Percentiles rank a stretch among this genome's conserved stretches.
Conservation (phyloP, 768 basidiomycete genomes). For the Cantharellus anzutake region DNA sequence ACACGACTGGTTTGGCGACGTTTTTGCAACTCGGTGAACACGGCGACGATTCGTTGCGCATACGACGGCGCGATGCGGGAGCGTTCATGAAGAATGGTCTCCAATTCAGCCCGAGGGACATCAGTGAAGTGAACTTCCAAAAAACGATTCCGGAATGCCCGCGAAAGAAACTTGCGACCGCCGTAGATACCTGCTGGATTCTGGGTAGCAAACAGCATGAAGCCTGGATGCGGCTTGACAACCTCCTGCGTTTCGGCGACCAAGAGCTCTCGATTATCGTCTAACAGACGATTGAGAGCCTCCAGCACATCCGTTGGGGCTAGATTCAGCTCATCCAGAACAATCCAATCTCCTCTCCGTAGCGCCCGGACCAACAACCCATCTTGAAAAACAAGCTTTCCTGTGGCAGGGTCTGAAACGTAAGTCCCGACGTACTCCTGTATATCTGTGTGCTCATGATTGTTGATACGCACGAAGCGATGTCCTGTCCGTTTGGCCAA, state of each 20-base stretch:
- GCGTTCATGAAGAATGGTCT: slow-evolving; percentile 82
- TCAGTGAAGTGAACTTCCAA: slow-evolving; percentile 96
- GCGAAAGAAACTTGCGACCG: slow-evolving; percentile 82
- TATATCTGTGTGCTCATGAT: slow-evolving; percentile 98
- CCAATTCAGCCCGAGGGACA: slow-evolving; percentile 83
- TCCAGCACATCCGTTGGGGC: slow-evolving; percentile 97
- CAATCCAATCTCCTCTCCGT: slow-evolving; percentile 89
- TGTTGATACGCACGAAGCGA: slow-evolving; percentile 94
- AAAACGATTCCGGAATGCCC: slow-evolving; percentile 94
- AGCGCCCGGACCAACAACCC: slow-evolving; percentile 86
- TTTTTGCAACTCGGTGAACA: slow-evolving; percentile 86
- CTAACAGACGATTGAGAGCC: slow-evolving; percentile 86
- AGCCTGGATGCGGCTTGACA: slow-evolving; percentile 79
- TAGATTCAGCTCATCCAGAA: slow-evolving; percentile 91
- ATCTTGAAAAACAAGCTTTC: slow-evolving; percentile 90
- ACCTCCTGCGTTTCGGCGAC: slow-evolving; percentile 95
- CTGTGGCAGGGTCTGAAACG: slow-evolving; percentile 76
- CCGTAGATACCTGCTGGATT: slow-evolving; percentile 94
- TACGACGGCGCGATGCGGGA: slow-evolving; percentile 90
- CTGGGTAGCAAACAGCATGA: slow-evolving; percentile 97
- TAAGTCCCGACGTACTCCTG: slow-evolving; percentile 98
- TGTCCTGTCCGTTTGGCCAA: slow-evolving; percentile 86
- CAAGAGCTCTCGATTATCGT: slow-evolving; percentile 91
- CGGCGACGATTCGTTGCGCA: slow-evolving; percentile 71
- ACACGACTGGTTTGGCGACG: slow-evolving; percentile 78